phyloP scores from a whole-genome alignment of 306 rosid genomes.

The Nissolia schottii region DNA sequence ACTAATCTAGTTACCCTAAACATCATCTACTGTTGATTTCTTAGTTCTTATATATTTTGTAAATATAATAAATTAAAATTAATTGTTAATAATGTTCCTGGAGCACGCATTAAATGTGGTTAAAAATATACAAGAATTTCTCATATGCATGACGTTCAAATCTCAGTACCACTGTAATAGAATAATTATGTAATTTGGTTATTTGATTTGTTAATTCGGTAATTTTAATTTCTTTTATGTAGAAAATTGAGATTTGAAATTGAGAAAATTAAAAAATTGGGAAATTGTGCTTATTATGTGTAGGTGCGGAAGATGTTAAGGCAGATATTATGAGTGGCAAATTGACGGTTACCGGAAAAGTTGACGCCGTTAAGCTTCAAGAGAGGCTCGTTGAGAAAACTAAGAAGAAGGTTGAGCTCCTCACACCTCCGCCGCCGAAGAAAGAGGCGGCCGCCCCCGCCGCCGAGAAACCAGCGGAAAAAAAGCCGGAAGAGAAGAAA shows the following conservation, averaged over 20 bases:
- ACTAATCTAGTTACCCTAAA: too few species aligned
- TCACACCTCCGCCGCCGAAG: constrained; percentile 63
- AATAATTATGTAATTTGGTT: not conserved
- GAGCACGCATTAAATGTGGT: too few species aligned
- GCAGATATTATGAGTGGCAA: constrained; percentile 52
- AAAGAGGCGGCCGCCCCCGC: constrained; percentile 58
- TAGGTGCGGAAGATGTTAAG: constrained; percentile 67
- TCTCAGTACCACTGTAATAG: too few species aligned
- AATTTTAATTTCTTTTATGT: not conserved
- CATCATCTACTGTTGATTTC: too few species aligned
- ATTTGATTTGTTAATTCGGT: too few species aligned
- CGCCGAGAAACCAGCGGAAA: constrained; percentile 51
- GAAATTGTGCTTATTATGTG: not conserved
- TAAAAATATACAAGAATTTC: too few species aligned
- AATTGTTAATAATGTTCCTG: too few species aligned
- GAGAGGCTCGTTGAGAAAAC: constrained; percentile 50
- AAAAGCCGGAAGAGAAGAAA: constrained; percentile 59
- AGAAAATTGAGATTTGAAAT: not conserved
- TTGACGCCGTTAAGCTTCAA: constrained; percentile 49
- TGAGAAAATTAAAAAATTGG: not conserved
- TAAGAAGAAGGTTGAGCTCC: constrained; percentile 73
- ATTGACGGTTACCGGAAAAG: constrained; percentile 60
- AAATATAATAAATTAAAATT: too few species aligned
- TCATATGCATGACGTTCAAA: too few species aligned
- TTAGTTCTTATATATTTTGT: too few species aligned